These are phyloP conservation scores for Linanthus parryae DNA, from an alignment of 148 eudicot species.

Conservation along the genomic window DNA sequence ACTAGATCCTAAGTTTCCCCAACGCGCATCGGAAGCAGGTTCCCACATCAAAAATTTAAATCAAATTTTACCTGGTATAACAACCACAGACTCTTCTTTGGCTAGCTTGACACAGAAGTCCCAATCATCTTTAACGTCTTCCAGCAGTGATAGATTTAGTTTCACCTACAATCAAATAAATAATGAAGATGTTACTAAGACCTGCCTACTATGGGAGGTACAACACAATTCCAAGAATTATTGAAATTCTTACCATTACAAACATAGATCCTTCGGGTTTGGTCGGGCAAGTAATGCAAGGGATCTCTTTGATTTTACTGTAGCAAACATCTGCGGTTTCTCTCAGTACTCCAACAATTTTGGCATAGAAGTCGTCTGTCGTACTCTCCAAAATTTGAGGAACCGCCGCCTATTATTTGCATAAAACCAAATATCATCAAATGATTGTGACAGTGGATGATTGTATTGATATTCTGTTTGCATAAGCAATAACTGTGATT, in stretches of 20 bases:
- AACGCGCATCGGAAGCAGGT: too few relatives aligned
- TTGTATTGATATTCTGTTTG: too few relatives aligned
- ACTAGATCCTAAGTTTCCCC: too few relatives aligned
- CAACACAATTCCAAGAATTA: neutral
- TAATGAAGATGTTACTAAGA: too few relatives aligned
- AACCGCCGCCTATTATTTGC: constrained; percentile 62
- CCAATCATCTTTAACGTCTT: constrained; percentile 45
- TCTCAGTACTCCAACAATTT: constrained; percentile 20
- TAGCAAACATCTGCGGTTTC: constrained; percentile 36
- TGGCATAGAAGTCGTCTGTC: constrained; percentile 39
- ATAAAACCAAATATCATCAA: too few relatives aligned
- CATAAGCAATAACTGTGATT: too few relatives aligned
- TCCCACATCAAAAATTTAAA: too few relatives aligned
- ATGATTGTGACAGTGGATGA: too few relatives aligned
- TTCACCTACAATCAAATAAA: constrained; percentile 37
- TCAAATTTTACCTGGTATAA: constrained; percentile 62
- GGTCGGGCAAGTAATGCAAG: constrained; percentile 46
- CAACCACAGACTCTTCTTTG: constrained; percentile 42
- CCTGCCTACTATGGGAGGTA: too few relatives aligned
- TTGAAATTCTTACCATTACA: constrained; percentile 31
- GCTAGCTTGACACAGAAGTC: constrained; percentile 67
- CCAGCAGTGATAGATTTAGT: constrained; percentile 38
- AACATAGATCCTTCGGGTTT: constrained; percentile 66
- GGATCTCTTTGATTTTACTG: constrained; percentile 36
- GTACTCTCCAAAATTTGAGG: constrained; percentile 39